Percentiles rank a stretch among this genome's conserved stretches.
These are phyloP conservation scores for Porodaedalea pini DNA, from an alignment of 1,284 basidiomycete genomes.

Conservation along the genomic window DNA sequence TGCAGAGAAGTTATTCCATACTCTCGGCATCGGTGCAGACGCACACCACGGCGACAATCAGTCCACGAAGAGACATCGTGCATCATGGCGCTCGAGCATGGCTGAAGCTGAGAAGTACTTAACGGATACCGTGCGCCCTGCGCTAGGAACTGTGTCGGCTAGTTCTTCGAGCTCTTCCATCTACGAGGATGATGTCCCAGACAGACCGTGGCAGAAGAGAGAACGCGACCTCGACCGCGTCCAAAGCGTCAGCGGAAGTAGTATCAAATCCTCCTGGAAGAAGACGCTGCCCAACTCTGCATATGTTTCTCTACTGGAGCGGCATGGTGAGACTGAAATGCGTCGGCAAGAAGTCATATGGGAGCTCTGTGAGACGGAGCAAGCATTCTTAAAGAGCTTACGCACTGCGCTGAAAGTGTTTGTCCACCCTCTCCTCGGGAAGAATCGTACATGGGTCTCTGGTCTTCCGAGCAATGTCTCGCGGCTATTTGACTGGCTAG, in stretches of 20 bases:
- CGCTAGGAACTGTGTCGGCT: background rate
- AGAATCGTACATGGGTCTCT: constrained; percentile 72
- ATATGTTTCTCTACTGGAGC: constrained; percentile 28
- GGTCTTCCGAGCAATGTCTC: constrained; percentile 70
- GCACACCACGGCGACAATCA: background rate
- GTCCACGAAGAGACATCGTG: background rate
- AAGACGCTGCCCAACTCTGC: constrained; percentile 22
- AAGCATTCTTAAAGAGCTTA: constrained; percentile 61
- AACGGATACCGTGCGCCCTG: background rate
- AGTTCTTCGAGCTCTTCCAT: constrained; percentile 18
- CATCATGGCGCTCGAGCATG: constrained; percentile 19
- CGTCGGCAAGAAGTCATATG: constrained; percentile 66
- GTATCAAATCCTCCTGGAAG: constrained; percentile 20
- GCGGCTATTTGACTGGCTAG: constrained; percentile 78
- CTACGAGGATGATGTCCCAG: constrained; percentile 19
- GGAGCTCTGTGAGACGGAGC: constrained; percentile 67
- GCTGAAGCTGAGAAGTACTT: constrained; percentile 17
- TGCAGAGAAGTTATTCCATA: constrained; percentile 18
- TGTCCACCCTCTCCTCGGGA: constrained; percentile 68
- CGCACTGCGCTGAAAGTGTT: constrained; percentile 65
- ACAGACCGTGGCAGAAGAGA: constrained; percentile 18
- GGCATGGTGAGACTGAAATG: constrained; percentile 47
- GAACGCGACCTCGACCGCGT: constrained; percentile 15
- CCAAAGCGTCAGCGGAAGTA: constrained; percentile 6
- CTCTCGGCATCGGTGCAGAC: constrained; percentile 17